Conservation (phyloP, 208 protist genomes). For the Endotrypanum monterogeii region DNA sequence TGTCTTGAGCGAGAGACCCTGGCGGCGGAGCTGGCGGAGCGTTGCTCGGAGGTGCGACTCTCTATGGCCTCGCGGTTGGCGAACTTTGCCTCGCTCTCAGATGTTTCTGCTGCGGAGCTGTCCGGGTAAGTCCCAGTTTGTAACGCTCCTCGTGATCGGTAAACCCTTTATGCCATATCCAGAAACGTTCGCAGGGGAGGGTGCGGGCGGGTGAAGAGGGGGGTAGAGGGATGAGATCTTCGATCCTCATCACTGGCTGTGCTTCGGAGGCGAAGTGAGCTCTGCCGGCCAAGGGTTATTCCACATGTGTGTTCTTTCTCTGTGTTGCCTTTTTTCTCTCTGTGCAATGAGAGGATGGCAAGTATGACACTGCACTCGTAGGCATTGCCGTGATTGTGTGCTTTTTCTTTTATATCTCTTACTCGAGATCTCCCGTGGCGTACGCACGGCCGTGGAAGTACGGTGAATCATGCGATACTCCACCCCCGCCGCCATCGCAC, state of each 20-base stretch:
- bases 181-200: too few species aligned
- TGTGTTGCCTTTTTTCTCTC: background rate
- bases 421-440: background rate
- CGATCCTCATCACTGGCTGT: background rate
- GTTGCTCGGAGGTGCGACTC: constrained; percentile 35
- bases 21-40: constrained; percentile 33
- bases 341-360: background rate
- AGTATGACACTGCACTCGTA: background rate
- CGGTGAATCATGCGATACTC: background rate
- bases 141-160: background rate
- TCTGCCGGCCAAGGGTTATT: too few species aligned
- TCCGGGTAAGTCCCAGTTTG: background rate
- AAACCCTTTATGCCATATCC: background rate
- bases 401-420: too few species aligned
- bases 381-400: background rate
- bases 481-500: background rate
- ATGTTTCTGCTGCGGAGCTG: constrained; percentile 25
- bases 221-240: too few species aligned
- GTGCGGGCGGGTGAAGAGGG: too few species aligned
- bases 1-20: constrained; percentile 37
- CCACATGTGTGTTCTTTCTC: constrained; percentile 9
- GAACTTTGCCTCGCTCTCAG: constrained; percentile 32
- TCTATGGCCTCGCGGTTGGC: constrained; percentile 35
- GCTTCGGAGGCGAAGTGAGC: too few species aligned
- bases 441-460: background rate